Base-by-base conservation (phyloP, 1,284 basidiomycete genomes). In the Ganoderma lingzhi region DNA sequence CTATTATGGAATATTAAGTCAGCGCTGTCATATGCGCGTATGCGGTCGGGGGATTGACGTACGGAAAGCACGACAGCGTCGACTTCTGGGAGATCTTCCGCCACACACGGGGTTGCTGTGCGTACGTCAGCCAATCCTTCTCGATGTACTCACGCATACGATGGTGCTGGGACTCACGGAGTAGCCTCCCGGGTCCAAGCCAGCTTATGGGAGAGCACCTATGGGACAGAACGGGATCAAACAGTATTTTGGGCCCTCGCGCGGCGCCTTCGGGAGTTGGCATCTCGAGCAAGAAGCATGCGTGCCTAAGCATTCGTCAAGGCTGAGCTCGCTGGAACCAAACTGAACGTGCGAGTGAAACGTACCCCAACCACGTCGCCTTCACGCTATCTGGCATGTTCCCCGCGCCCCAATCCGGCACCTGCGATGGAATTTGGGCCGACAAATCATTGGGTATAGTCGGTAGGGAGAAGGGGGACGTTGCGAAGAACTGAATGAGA, bases 221-320 rank as follows among this genome's bases (percentile, higher is more conserved):
- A 67, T 88, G 81, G 39, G 86, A 88, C 73, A 91, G 89, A 2
- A 91, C 91, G 12, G 93, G 92, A 76, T 94, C 92, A 72, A 92
- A 91, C 15, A 94, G 79, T n/a, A 93, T 83, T 23, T 90, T 83
- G 3, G 88, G 80, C 0, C 92, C 91, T 48, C 90, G 81, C 15
- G 76, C 67, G 35, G 82, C 80, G 56, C 76, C 80, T 53, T 65
- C 71, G 59, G 69, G 77, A 30, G 84, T 78, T 1, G 90, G 92
- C 48, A 93, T 81, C 79, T 93, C 91, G 51, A 93, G 82, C 2
- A 93, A 80, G 78, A 90, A 92, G 71, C 88, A 90, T 0, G 93
- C 93, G 77, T 94, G 93, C 6, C 79, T 80, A 48, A 19, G 37
- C 51, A 9, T 53, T 17, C n/a, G 19, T 37, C 58, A 30, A 35